Evolutionary conservation across 2,329 filamentous ascomycete species (phyloP).

Genomic region (Akanthomyces muscarius): DNA sequence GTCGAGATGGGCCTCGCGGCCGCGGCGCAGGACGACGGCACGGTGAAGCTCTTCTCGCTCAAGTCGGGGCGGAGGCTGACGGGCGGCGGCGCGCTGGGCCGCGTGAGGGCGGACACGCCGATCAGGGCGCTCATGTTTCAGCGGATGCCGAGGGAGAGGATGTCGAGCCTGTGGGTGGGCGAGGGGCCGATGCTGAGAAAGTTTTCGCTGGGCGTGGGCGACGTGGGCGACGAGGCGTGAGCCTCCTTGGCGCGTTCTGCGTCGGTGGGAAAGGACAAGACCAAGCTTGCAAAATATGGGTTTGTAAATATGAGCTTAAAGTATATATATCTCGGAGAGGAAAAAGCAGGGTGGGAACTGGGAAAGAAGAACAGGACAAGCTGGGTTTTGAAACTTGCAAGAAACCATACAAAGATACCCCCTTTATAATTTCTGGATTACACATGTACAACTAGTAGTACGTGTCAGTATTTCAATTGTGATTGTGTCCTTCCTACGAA

Average conservation of each 20-base stretch:
- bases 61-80: conserved; percentile 39
- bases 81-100: conserved; percentile 24
- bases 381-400: too few relatives aligned
- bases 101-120: conserved; percentile 27
- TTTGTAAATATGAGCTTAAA: background rate
- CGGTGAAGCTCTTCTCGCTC: conserved; percentile 47
- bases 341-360: too few relatives aligned
- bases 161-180: conserved; percentile 46
- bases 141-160: conserved; percentile 39
- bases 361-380: too few relatives aligned
- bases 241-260: too few relatives aligned
- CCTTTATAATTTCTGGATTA: too few relatives aligned
- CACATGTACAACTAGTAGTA: too few relatives aligned
- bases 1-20: conserved; percentile 47
- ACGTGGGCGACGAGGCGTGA: conserved; percentile 34
- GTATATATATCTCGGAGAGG: background rate
- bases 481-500: too few relatives aligned
- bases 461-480: too few relatives aligned
- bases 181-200: conserved; percentile 36
- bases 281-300: too few relatives aligned
- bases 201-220: conserved; percentile 39
- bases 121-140: conserved; percentile 44
- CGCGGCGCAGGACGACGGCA: conserved; percentile 49
- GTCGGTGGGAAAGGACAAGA: too few relatives aligned
- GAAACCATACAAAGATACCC: too few relatives aligned